Base-by-base conservation (phyloP, 139 green algal genomes). In the Coelastrella sp. region DNA sequence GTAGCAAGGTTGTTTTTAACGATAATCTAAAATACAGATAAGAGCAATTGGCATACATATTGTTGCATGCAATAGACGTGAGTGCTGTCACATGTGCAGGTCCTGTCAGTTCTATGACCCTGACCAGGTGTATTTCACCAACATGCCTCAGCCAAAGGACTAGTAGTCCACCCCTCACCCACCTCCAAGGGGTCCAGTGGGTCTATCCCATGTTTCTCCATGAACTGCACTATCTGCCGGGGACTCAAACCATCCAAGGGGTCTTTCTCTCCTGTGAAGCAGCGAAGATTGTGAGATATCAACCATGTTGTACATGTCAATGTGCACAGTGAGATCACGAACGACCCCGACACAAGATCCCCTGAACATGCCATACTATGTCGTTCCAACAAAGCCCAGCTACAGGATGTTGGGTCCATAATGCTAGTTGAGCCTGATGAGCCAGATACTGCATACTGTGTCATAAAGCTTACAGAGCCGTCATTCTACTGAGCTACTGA, bases 161-260 rank as follows among this genome's bases (percentile, higher is more conserved):
- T 15, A 57, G 48, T 57, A 57, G 13, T 11, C 48, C n/a, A n/a
- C n/a, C n/a, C n/a, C n/a, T n/a, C 53, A 27, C 79, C 35, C 83
- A 94, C 92, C 84, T 97, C 94, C 72, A 95, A 95, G 0, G 94
- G 94, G 82, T 97, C 94, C 0, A 62, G 6, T 13, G 87, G 79
- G 79, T 85, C 84, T 30, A 88, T 85, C 38, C 57, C 72, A 3
- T 86, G 79, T 21, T 68, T 78, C 3, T 89, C 48, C 43, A 92
- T 80, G 43, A 89, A 90, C 38, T 74, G 62, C 27, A 87, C 74
- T 25, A 94, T 92, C 62, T 94, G 84, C 67, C 91, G 66, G 5
- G 94, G 94, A 0, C 76, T 80, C 66, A 96, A 59, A 5, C 94
- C 94, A 32, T 95, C 93, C 83, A 97, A 93, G 0, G 89, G 77